Percentiles rank a stretch among this genome's conserved stretches.
These are phyloP conservation scores for Rutstroemia sp. DNA, from an alignment of 2,329 filamentous ascomycete species.

Conservation along the genomic window DNA sequence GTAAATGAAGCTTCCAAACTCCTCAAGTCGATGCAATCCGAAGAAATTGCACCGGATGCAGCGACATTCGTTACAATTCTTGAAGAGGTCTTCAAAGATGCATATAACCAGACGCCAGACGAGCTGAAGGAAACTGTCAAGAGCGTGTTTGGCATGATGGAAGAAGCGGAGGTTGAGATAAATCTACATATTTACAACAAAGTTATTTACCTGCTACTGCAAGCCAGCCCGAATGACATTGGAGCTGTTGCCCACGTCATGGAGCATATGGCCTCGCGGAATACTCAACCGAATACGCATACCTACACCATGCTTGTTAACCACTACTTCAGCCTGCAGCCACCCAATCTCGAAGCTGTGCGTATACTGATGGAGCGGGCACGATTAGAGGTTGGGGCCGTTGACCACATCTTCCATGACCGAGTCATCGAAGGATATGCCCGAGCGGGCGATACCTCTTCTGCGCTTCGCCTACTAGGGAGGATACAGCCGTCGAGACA, in stretches of 20 bases:
- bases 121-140: slow-evolving; percentile 46
- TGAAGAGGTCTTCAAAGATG: slow-evolving; percentile 44
- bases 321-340: slow-evolving; percentile 52
- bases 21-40: slow-evolving; percentile 50
- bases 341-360: slow-evolving; percentile 54
- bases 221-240: slow-evolving; percentile 31
- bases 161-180: slow-evolving; percentile 46
- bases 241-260: slow-evolving; percentile 53
- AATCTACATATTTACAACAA: slow-evolving; percentile 61
- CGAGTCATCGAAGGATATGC: slow-evolving; percentile 63
- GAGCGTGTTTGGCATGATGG: slow-evolving; percentile 50
- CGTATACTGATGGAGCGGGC: slow-evolving; percentile 49
- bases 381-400: slow-evolving; percentile 26
- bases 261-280: slow-evolving; percentile 48
- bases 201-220: slow-evolving; percentile 56
- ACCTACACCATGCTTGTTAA: slow-evolving; percentile 70
- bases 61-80: slow-evolving; percentile 69
- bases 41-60: slow-evolving; percentile 51
- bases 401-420: slow-evolving; percentile 60
- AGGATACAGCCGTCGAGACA: slow-evolving; percentile 15
- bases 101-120: slow-evolving; percentile 34
- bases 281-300: slow-evolving; percentile 49
- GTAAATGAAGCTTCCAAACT: slow-evolving; percentile 42
- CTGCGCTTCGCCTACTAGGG: slow-evolving; percentile 43
- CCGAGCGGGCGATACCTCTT: slow-evolving; percentile 39